A percentile compares a stretch with the other conserved stretches of the same genome.
These are phyloP conservation scores for Sequoiadendron giganteum DNA, from an alignment of 75 land plant genomes.

Conservation along the genomic window DNA sequence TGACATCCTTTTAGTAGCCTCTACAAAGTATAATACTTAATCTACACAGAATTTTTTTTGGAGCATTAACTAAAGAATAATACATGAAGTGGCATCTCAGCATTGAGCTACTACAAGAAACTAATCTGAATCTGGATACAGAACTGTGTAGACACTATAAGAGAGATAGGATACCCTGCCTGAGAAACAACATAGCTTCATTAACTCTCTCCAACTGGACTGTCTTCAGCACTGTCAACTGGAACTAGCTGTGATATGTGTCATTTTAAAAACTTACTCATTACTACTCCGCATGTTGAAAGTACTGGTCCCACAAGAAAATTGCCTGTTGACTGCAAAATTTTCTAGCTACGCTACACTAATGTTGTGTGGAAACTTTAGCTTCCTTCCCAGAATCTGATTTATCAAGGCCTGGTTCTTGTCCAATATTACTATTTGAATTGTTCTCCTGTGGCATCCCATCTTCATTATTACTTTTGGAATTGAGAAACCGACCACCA, in stretches of 20 bases:
- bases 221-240: background rate
- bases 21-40: background rate
- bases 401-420: background rate
- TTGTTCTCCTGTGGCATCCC: slow-evolving; percentile 6
- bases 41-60: slow-evolving; percentile 9
- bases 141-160: background rate
- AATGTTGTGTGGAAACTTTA: background rate
- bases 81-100: slow-evolving; percentile 6
- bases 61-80: slow-evolving; percentile 5
- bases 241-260: background rate
- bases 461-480: slow-evolving; percentile 44
- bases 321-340: background rate
- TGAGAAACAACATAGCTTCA: slow-evolving; percentile 4
- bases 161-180: slow-evolving; percentile 6
- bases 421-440: background rate
- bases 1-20: slow-evolving; percentile 4
- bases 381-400: background rate
- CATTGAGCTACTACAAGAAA: background rate
- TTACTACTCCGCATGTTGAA: background rate
- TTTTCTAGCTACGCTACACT: background rate
- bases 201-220: background rate
- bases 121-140: background rate
- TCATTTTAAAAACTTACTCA: background rate
- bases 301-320: slow-evolving; percentile 3
- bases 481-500: slow-evolving; percentile 79